Conservation (phyloP, 176 grass and related monocot species). For the Olyra latifolia region DNA sequence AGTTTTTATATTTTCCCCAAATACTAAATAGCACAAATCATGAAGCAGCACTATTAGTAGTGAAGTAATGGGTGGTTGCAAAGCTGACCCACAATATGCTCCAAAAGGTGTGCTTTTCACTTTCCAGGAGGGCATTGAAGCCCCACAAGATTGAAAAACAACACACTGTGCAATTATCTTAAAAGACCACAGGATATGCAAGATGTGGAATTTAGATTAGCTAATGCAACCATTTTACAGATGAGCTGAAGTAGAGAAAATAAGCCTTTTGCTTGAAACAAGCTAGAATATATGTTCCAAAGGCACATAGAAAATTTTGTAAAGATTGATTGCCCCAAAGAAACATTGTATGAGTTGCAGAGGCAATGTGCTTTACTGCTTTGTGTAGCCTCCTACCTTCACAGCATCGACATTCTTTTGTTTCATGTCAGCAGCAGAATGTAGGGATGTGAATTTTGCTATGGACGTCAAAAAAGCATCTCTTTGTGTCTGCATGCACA, state of each 20-base stretch:
- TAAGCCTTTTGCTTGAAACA: constrained; percentile 13
- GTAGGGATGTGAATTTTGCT: constrained; percentile 95
- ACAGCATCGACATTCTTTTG: constrained; percentile 96
- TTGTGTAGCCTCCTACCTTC: constrained; percentile 55
- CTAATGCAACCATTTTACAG: constrained; percentile 9
- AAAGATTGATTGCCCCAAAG: background rate
- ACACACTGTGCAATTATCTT: background rate
- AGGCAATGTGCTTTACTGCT: background rate
- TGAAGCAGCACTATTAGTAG: background rate
- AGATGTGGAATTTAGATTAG: constrained; percentile 22
- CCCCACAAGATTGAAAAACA: constrained; percentile 8
- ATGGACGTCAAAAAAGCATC: constrained; percentile 97
- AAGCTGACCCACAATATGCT: background rate
- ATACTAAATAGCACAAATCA: background rate
- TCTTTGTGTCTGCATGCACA: constrained; percentile 96
- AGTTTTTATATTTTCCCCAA: background rate
- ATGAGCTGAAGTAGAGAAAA: background rate
- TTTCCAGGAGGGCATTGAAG: background rate
- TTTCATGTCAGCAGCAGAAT: constrained; percentile 96
- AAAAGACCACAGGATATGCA: background rate
- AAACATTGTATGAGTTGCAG: constrained; percentile 9
- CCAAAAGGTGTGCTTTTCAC: background rate
- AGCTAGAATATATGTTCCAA: constrained; percentile 17
- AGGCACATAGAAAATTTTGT: background rate
- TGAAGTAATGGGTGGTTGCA: background rate